A percentile compares a stretch with the other conserved stretches of the same genome.
Conservation (phyloP, 192 early-diverging fungal genomes). For the Coemansia sp. region DNA sequence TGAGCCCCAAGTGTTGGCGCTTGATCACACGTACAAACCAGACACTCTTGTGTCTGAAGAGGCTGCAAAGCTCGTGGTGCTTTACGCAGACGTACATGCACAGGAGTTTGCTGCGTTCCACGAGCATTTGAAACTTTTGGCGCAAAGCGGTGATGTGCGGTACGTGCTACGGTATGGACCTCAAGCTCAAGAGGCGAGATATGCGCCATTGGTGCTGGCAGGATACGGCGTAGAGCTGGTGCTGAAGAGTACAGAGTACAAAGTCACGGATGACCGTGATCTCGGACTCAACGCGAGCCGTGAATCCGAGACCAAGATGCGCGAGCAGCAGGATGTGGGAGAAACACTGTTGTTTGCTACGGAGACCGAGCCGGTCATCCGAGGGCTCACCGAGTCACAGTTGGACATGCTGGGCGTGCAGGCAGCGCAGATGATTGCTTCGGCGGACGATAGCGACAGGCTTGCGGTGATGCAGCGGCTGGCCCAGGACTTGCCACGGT, state of each 20-base stretch:
- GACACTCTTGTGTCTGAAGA: neutral
- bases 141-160: conserved; percentile 48
- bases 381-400: conserved; percentile 64
- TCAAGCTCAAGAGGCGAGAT: neutral
- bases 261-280: conserved; percentile 90
- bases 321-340: conserved; percentile 54
- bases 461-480: conserved; percentile 66
- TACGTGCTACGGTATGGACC: conserved; percentile 80
- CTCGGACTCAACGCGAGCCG: conserved; percentile 26
- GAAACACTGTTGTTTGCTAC: conserved; percentile 81
- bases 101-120: conserved; percentile 63
- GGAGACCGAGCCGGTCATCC: conserved; percentile 86
- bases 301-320: neutral
- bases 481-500: conserved; percentile 86
- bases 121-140: conserved; percentile 51
- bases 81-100: conserved; percentile 76
- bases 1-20: conserved; percentile 43
- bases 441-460: conserved; percentile 57
- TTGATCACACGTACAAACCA: conserved; percentile 62
- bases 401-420: conserved; percentile 63
- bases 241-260: conserved; percentile 97
- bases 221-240: conserved; percentile 94
- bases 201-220: conserved; percentile 55
- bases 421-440: conserved; percentile 70
- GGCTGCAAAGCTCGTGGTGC: conserved; percentile 44